Evolutionary conservation across 2,329 filamentous ascomycete genomes (phyloP), one percentile per base, ranked within the genome.

Genomic region (Aureobasidium sp.): DNA sequence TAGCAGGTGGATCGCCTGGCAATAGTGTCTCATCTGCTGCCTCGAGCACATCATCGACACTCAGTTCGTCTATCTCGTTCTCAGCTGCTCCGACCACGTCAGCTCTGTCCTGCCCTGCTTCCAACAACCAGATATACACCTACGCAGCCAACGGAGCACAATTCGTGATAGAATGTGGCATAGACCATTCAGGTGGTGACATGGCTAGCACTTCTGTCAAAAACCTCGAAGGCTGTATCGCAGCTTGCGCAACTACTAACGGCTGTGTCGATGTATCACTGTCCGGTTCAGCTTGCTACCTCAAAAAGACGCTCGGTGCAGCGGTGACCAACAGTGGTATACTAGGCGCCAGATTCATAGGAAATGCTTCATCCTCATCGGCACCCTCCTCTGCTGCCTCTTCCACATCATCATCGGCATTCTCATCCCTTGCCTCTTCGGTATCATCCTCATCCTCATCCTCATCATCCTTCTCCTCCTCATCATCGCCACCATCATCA

Each of bases 121-220:
- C 66, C 5, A 65, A 69, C 63, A 62, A 62, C 29, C 64, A 64
- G n/a, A 50, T 66, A 61, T 67, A 65, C 50, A 63, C 56, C 39
- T 51, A 64, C 39, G 61, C 62, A 12, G 55, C 59, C 1, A 65
- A 64, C 26, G 67, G 66, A 43, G 55, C 65, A n/a, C 63, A 62
- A 41, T 73, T 72, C 62, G 63, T 65, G 32, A 66, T 72, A 56
- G 71, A 70, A 41, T 71, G 71, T 62, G 67, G 64, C 34, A 67
- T 70, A 24, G 71, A 72, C 44, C 69, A 72, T 48, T 51, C 62
- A 10, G 69, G 65, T 6, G 71, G 70, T 36, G 69, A 72, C 61
- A 66, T 72, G 61, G 39, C 27, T 12, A 63, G 34, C 29, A 62
- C 61, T 6, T 65, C 62, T 20, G 65, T 66, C 24, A 29, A 44